Percentiles rank a stretch among this genome's conserved stretches.
Conservation (phyloP, 768 basidiomycete species). For the Boletus sp. region DNA sequence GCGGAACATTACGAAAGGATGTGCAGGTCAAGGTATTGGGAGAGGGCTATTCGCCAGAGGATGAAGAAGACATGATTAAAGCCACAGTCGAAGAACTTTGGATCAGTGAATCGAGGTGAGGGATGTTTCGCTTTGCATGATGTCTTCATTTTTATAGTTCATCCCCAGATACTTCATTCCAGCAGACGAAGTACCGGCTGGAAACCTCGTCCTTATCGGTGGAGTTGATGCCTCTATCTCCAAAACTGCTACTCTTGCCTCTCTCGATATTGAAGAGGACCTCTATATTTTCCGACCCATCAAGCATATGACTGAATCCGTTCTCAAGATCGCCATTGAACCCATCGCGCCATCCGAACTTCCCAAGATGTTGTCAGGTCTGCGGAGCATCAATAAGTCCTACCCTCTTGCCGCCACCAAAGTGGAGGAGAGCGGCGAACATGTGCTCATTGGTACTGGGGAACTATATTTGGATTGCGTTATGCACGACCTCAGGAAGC, state of each 20-base stretch:
- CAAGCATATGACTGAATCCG: constrained; percentile 95
- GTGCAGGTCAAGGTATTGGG: constrained; percentile 92
- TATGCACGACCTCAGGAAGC: constrained; percentile 88
- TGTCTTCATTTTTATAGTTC: constrained; percentile 1
- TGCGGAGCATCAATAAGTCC: constrained; percentile 96
- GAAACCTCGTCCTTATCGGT: constrained; percentile 89
- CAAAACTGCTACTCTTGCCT: constrained; percentile 89
- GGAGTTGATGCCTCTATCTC: constrained; percentile 94
- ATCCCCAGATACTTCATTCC: constrained; percentile 80
- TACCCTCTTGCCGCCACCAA: constrained; percentile 94
- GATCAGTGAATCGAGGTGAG: constrained; percentile 87
- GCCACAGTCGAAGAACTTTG: constrained; percentile 82
- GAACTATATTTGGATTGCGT: constrained; percentile 96
- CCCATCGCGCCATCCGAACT: constrained; percentile 97
- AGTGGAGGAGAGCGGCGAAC: constrained; percentile 98
- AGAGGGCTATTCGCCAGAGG: constrained; percentile 97
- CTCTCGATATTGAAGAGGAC: constrained; percentile 74
- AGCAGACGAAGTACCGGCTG: constrained; percentile 83
- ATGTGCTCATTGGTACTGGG: constrained; percentile 94
- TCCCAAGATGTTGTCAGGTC: constrained; percentile 96
- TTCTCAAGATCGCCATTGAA: constrained; percentile 97
- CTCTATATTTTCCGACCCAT: constrained; percentile 94
- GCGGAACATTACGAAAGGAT: constrained; percentile 85
- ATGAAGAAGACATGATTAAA: constrained; percentile 97
- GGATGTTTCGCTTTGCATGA: background rate